phyloP scores from a whole-genome alignment of 225 moss, liverwort and hornwort genomes.

The Marchantia paleacea region DNA sequence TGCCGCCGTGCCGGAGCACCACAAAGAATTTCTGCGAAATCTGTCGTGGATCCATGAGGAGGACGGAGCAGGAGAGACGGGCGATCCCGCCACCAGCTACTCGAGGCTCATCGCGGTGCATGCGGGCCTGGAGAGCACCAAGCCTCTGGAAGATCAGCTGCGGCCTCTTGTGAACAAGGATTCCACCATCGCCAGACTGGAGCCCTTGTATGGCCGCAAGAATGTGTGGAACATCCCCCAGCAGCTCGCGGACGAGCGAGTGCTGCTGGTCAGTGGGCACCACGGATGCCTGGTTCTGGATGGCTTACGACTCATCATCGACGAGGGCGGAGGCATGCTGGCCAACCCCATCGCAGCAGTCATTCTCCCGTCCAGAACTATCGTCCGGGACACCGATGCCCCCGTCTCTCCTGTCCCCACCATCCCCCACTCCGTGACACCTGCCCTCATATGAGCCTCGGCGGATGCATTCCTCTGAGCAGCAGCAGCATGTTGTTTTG shows the following conservation, averaged over 20 bases:
- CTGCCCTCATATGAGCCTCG: too few relatives aligned
- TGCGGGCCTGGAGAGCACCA: slow-evolving; percentile 72
- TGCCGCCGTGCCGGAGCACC: slow-evolving; percentile 69
- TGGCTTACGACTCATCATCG: slow-evolving; percentile 79
- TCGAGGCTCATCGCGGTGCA: slow-evolving; percentile 81
- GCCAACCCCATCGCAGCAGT: slow-evolving; percentile 79
- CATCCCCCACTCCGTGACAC: too few relatives aligned
- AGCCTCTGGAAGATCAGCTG: slow-evolving; percentile 57
- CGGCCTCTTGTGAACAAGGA: slow-evolving; percentile 52
- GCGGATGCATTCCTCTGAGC: too few relatives aligned
- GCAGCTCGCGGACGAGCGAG: slow-evolving; percentile 68
- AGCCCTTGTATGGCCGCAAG: slow-evolving; percentile 71
- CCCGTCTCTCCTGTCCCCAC: too few relatives aligned
- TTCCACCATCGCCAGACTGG: slow-evolving; percentile 60
- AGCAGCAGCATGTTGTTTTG: too few relatives aligned
- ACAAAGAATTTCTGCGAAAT: slow-evolving; percentile 74
- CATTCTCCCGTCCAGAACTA: slow-evolving; percentile 69
- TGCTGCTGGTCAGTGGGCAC: slow-evolving; percentile 81
- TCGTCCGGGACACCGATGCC: slow-evolving; percentile 75
- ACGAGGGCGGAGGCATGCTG: slow-evolving; percentile 80
- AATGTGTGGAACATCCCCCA: slow-evolving; percentile 87
- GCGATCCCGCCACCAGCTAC: slow-evolving; percentile 80
- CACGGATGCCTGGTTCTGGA: slow-evolving; percentile 67
- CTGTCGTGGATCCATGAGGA: slow-evolving; percentile 83
- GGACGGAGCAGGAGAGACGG: slow-evolving; percentile 56